These are phyloP conservation scores for Phytophthora cajani DNA, from an alignment of 352 stramenopile genomes.

Conservation along the genomic window DNA sequence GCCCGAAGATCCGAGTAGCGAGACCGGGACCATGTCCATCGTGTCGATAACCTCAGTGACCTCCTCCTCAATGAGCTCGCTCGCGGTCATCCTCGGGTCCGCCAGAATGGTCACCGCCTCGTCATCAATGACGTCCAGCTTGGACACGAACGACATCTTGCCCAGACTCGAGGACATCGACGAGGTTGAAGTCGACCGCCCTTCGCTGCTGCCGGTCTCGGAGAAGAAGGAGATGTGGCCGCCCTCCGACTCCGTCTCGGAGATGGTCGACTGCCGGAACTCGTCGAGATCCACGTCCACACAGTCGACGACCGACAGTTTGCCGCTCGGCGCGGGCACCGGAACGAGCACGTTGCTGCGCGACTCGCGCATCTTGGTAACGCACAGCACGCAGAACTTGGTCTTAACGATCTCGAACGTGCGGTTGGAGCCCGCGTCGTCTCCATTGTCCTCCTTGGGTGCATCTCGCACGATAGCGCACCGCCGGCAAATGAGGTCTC, in stretches of 20 bases:
- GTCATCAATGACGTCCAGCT: slow-evolving; percentile 49
- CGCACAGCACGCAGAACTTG: slow-evolving; percentile 73
- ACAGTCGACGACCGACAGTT: slow-evolving; percentile 36
- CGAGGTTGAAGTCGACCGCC: slow-evolving; percentile 20
- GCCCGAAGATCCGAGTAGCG: slow-evolving; percentile 10
- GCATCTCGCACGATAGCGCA: slow-evolving; percentile 67
- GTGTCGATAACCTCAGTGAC: slow-evolving; percentile 58
- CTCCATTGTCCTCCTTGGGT: slow-evolving; percentile 35
- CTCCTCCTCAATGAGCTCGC: slow-evolving; percentile 34
- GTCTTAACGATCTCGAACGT: slow-evolving; percentile 67
- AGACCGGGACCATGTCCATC: slow-evolving; percentile 50
- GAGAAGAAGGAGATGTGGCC: slow-evolving; percentile 47
- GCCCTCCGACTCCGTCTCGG: slow-evolving; percentile 60
- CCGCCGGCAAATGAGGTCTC: slow-evolving; percentile 79
- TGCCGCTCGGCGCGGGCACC: slow-evolving; percentile 29
- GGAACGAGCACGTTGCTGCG: slow-evolving; percentile 28
- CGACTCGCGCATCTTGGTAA: slow-evolving; percentile 63
- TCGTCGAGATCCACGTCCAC: slow-evolving; percentile 21
- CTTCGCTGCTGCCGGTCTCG: slow-evolving; percentile 37
- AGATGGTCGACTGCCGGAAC: slow-evolving; percentile 39
- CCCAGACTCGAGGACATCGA: slow-evolving; percentile 35
- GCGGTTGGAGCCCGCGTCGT: slow-evolving; percentile 31
- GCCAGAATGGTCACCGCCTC: slow-evolving; percentile 28
- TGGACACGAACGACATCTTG: slow-evolving; percentile 47
- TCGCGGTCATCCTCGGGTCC: slow-evolving; percentile 28